A percentile compares a stretch with the other conserved stretches of the same genome.
Evolutionary conservation across 805 yeast genomes (phyloP).

Genomic region (Aciculoconidium aculeatum): DNA sequence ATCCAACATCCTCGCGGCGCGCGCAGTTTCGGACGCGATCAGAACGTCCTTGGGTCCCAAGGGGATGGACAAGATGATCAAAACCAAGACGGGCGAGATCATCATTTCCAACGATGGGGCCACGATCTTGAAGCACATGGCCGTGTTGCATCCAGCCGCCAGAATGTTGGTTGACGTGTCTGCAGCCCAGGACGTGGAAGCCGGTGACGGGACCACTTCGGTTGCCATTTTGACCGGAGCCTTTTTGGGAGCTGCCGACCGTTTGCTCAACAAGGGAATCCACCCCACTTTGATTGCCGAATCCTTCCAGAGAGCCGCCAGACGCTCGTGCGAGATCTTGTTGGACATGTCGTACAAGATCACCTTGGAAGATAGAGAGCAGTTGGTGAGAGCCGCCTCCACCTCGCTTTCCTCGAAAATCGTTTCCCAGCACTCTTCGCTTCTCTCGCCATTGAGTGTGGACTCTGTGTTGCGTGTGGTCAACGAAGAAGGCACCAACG

Average conservation of each 20-base stretch:
- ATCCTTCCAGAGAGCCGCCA: conserved; percentile 84
- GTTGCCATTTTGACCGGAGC: conserved; percentile 96
- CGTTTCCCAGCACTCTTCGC: conserved; percentile 84
- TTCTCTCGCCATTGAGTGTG: conserved; percentile 89
- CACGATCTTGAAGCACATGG: conserved; percentile 95
- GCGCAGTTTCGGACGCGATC: conserved; percentile 93
- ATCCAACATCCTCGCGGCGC: conserved; percentile 84
- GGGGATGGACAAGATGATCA: conserved; percentile 99
- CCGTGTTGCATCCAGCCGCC: conserved; percentile 97
- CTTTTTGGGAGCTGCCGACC: conserved; percentile 89
- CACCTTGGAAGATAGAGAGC: conserved; percentile 73
- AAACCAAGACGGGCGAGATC: conserved; percentile 86
- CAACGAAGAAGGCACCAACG: conserved; percentile 54
- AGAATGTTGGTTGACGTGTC: conserved; percentile 94
- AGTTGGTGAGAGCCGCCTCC: conserved; percentile 84
- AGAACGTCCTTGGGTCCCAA: conserved; percentile 96
- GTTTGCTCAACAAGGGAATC: conserved; percentile 79
- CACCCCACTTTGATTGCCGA: conserved; percentile 96
- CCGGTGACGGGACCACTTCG: conserved; percentile 99
- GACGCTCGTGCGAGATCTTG: conserved; percentile 73
- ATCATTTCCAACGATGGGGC: conserved; percentile 98
- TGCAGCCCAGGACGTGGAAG: conserved; percentile 97
- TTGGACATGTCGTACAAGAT: conserved; percentile 81
- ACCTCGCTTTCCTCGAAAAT: conserved; percentile 93
- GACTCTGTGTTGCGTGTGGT: conserved; percentile 83